These are phyloP conservation scores for Cyclanthera cordifolia DNA, from an alignment of 306 rosid genomes.

Conservation along the genomic window DNA sequence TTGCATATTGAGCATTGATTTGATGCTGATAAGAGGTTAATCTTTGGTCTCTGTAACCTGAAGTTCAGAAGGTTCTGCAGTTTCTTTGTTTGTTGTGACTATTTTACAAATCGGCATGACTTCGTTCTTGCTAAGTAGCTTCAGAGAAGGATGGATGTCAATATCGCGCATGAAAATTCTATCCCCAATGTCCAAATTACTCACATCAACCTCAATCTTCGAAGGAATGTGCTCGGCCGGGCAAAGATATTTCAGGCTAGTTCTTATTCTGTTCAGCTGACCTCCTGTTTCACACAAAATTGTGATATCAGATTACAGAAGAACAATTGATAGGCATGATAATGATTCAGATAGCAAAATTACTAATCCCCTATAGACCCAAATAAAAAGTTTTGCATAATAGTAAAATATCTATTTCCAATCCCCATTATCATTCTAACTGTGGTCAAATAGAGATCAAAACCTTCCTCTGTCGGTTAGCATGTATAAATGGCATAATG, in stretches of 20 bases:
- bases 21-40: neutral
- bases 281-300: conserved; percentile 45
- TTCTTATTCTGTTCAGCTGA: conserved; percentile 48
- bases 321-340: neutral
- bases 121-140: conserved; percentile 76
- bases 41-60: neutral
- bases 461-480: neutral
- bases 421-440: neutral
- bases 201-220: conserved; percentile 72
- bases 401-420: neutral
- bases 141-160: conserved; percentile 62
- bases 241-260: conserved; percentile 48
- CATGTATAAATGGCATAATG: neutral
- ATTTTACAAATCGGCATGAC: conserved; percentile 70
- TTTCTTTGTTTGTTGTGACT: conserved; percentile 34
- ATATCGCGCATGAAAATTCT: conserved; percentile 51
- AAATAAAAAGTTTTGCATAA: neutral
- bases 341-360: neutral
- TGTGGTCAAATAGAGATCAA: neutral
- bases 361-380: neutral
- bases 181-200: conserved; percentile 74
- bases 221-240: conserved; percentile 79
- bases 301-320: neutral
- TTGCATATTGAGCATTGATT: neutral
- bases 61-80: conserved; percentile 20